Conservation (phyloP, 2,329 filamentous ascomycete species). For the Chaetomiaceae sp. region DNA sequence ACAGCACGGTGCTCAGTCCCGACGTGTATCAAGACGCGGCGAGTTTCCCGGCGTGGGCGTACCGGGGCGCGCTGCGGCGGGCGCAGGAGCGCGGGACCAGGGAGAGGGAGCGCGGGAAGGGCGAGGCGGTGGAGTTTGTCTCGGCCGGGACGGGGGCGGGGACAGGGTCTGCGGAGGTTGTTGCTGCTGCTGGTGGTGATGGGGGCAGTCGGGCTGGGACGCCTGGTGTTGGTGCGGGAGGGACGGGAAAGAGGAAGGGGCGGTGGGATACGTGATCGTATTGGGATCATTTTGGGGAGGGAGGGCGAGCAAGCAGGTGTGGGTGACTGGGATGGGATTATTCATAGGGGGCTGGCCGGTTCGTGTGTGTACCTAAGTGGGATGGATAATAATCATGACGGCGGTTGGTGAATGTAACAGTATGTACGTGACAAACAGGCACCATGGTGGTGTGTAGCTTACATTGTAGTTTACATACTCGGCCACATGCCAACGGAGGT, state of each 20-base stretch:
- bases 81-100: constrained; percentile 43
- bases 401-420: no score
- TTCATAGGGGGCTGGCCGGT: no score
- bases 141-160: no score
- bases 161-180: constrained; percentile 26
- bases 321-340: no score
- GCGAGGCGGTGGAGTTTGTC: constrained; percentile 49
- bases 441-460: no score
- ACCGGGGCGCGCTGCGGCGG: constrained; percentile 45
- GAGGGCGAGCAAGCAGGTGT: background rate
- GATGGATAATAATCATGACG: no score
- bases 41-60: constrained; percentile 52
- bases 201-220: constrained; percentile 32
- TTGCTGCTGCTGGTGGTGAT: constrained; percentile 17
- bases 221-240: constrained; percentile 16
- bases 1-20: constrained; percentile 55
- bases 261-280: constrained; percentile 18
- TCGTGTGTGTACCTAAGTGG: no score
- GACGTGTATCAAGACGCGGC: constrained; percentile 53
- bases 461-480: no score
- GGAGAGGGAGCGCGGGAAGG: constrained; percentile 41
- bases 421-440: no score
- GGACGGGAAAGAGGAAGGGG: constrained; percentile 14
- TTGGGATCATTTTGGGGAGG: background rate
- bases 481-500: no score